These are phyloP conservation scores for Buddleja alternifolia DNA, from an alignment of 257 asterid genomes.

Conservation along the genomic window DNA sequence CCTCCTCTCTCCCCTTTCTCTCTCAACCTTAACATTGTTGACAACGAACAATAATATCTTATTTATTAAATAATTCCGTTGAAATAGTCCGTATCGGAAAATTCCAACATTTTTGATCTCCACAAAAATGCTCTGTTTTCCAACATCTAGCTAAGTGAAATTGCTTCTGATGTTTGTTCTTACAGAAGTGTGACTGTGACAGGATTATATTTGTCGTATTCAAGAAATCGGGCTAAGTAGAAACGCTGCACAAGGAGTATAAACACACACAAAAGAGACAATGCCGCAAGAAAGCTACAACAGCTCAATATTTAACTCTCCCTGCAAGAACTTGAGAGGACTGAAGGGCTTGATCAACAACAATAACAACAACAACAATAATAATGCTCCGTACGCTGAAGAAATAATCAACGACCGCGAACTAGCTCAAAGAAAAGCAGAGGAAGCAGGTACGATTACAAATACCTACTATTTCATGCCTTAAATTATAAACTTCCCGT, in stretches of 20 bases:
- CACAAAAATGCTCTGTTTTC: not conserved
- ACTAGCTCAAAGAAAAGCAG: conserved; percentile 88
- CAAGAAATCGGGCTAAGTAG: not conserved
- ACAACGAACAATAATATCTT: conserved; percentile 34
- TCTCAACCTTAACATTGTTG: conserved; percentile 31
- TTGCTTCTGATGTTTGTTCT: conserved; percentile 5
- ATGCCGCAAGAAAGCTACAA: conserved; percentile 70
- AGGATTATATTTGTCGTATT: not conserved
- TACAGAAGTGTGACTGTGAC: conserved; percentile 17
- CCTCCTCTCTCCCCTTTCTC: not conserved
- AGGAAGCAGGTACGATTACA: conserved; percentile 65
- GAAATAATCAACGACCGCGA: conserved; percentile 71
- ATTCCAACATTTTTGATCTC: not conserved
- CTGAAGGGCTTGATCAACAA: conserved; percentile 52
- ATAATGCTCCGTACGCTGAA: conserved; percentile 44
- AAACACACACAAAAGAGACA: conserved; percentile 11
- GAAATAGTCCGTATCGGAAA: conserved; percentile 18
- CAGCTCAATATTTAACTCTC: conserved; percentile 50
- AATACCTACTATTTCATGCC: not conserved
- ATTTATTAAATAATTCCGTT: conserved; percentile 10
- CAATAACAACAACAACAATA: conserved; percentile 37
- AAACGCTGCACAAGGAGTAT: not conserved
- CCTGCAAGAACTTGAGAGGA: conserved; percentile 73
- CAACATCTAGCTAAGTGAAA: not conserved
- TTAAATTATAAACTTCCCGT: no score